Evolutionary conservation across 1,139 yeast species (phyloP), one percentile per base, ranked within the genome.

Genomic region (Nakaseomyces sp.): DNA sequence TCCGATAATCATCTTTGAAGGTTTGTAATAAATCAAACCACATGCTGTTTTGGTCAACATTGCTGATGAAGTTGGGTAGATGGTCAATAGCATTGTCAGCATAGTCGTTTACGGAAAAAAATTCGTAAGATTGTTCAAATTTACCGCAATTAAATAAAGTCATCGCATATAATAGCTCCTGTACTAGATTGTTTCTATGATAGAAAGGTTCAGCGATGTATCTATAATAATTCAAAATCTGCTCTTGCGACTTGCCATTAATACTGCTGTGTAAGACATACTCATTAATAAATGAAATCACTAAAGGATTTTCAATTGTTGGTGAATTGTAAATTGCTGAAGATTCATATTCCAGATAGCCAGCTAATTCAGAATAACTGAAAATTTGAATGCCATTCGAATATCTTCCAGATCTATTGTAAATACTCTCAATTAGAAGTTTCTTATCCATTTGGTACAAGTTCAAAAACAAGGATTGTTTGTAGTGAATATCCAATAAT

Each of bases 141-240:
- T 50, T 45, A 4, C 50, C 57, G 38, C 58, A 57, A n/a, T 47
- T 49, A 43, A 57, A 59, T 20, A 52, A 44, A 12, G 54, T 33
- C 51, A 59, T 51, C 5, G 60, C 61, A 20, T 56, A 36, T 44
- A 60, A 45, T 42, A 60, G 54, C 38, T 60, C 63, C 28, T 58
- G 54, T 8, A 49, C 38, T 28, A 43, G 41, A 31, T 53, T 46
- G 15, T 49, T 45, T 25, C 53, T 50, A 8, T 55, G 43, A 32
- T 52, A 52, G 26, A 54, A 58, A 4, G 48, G 50, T 39, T 46
- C 43, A 12, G 51, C 52, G 28, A 60, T 45, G 32, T 49, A 47
- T 5, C 43, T 46, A 17, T 53, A 45, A 37, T 54, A 53, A 5
- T 44, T 43, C 9, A 44, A 47, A 10, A 49, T 39, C 8, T 43